Percentiles rank a stretch among this genome's conserved stretches.
These are phyloP conservation scores for Hepatocystis sp. DNA, from an alignment of 169 alveolate species.

Conservation along the genomic window DNA sequence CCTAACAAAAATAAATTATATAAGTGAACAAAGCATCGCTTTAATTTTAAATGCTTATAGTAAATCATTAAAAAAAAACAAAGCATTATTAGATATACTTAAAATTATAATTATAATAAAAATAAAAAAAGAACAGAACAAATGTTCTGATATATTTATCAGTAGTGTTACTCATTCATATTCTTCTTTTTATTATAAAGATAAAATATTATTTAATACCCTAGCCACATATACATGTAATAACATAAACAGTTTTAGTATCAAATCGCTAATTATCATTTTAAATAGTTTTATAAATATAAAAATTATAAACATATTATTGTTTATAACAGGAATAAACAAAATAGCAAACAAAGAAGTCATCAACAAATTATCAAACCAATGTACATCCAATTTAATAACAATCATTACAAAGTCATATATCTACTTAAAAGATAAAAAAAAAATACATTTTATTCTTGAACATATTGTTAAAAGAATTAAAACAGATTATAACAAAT, in stretches of 20 bases:
- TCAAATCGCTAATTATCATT: constrained; percentile 33
- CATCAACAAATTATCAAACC: constrained; percentile 22
- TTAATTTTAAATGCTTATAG: constrained; percentile 62
- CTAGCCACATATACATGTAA: constrained; percentile 22
- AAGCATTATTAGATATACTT: constrained; percentile 25
- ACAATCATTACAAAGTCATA: constrained; percentile 48
- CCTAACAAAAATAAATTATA: constrained; percentile 24
- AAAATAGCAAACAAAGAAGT: constrained; percentile 24
- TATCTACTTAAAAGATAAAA: constrained; percentile 12
- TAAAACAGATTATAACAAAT: constrained; percentile 9
- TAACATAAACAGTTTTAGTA: constrained; percentile 18
- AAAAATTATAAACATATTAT: constrained; percentile 8
- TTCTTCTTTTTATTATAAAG: constrained; percentile 56
- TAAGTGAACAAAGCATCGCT: constrained; percentile 75
- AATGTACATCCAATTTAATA: constrained; percentile 43
- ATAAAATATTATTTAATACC: constrained; percentile 24
- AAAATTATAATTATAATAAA: constrained; percentile 47
- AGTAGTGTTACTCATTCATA: constrained; percentile 70
- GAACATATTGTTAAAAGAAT: constrained; percentile 11
- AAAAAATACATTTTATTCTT: constrained; percentile 29
- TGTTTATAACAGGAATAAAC: constrained; percentile 7
- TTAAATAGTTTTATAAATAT: constrained; percentile 39
- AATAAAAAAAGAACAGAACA: constrained; percentile 41
- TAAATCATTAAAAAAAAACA: constrained; percentile 23
- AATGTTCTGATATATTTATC: constrained; percentile 66